Percentiles rank a stretch among this genome's conserved stretches.
Conservation (phyloP, 1,139 yeast genomes). For the Saccharomyces pastorianus region DNA sequence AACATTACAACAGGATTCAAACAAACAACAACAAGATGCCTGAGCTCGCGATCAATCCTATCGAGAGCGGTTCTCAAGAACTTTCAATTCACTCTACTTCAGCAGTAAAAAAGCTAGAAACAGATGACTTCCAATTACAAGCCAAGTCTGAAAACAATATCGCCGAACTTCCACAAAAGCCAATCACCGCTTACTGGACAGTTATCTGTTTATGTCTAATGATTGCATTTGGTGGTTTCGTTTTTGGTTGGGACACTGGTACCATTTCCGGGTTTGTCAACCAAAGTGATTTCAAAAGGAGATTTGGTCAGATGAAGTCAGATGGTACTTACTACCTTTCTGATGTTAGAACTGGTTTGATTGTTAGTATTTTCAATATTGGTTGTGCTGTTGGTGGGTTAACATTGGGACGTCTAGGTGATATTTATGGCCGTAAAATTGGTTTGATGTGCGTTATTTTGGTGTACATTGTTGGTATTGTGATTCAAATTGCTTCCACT, state of each 20-base stretch:
- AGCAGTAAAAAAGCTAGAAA: neutral
- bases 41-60: neutral
- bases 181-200: slow-evolving; percentile 34
- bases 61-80: neutral
- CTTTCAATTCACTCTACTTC: neutral
- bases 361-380: too few relatives aligned
- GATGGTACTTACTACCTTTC: slow-evolving; percentile 10
- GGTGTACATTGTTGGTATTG: too few relatives aligned
- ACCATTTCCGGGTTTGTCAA: slow-evolving; percentile 68
- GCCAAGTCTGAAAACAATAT: neutral
- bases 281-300: slow-evolving; percentile 49
- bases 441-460: too few relatives aligned
- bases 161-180: slow-evolving; percentile 33
- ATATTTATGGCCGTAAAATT: too few relatives aligned
- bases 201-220: slow-evolving; percentile 35
- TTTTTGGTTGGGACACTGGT: slow-evolving; percentile 71
- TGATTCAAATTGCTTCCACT: too few relatives aligned
- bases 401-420: too few relatives aligned
- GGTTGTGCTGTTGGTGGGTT: too few relatives aligned
- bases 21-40: neutral
- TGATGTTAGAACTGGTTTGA: too few relatives aligned
- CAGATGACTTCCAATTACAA: too few relatives aligned
- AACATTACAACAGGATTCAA: neutral
- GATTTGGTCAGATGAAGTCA: slow-evolving; percentile 45
- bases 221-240: slow-evolving; percentile 60